Evolutionary conservation across 169 alveolate species (phyloP), one percentile per base, ranked within the genome.

Genomic region (Plasmodium adleri): DNA sequence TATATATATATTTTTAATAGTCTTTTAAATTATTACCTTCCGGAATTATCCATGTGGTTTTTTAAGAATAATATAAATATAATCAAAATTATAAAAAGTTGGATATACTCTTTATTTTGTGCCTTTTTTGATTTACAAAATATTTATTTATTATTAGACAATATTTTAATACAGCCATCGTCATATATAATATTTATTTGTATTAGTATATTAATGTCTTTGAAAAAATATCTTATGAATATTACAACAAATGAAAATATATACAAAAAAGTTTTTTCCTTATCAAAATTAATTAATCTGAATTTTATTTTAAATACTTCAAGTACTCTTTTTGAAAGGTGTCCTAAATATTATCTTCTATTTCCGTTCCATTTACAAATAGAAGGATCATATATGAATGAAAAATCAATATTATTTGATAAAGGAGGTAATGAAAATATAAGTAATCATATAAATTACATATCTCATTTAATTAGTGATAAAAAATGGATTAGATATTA

Each of bases 51-150:
- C 5, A 26, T 67, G 20, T 67, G 28, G 32, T 80, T 80, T 67
- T 80, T 67, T 80, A 80, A 80, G 68, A 80, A 80, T 59, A 45
- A 22, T 60, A 80, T 80, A 47, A 67, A 67, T 50, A 67, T 80
- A 1, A 24, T 15, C 24, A 80, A 43, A 22, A 12, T 80, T 9
- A 59, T 80, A 54, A 49, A 67, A 8, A 20, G 73, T 8, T 80
- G 90, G 90, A 60, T 67, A 24, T 80, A 58, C 13, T 80, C 90
- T 4, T 71, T 80, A 80, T 80, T 67, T 80, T 17, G 70, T 9
- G 66, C 67, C 47, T 80, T 67, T 60, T 80, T 80, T 49, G 72
- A 80, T 80, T 20, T 71, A 62, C 73, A 80, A 15, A 80, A 67
- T 13, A 39, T 56, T 13, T 80, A 39, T 67, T 47, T 54, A 24